Base-by-base conservation (phyloP, 1,139 yeast species). In the Sugiyamaella pinicola region DNA sequence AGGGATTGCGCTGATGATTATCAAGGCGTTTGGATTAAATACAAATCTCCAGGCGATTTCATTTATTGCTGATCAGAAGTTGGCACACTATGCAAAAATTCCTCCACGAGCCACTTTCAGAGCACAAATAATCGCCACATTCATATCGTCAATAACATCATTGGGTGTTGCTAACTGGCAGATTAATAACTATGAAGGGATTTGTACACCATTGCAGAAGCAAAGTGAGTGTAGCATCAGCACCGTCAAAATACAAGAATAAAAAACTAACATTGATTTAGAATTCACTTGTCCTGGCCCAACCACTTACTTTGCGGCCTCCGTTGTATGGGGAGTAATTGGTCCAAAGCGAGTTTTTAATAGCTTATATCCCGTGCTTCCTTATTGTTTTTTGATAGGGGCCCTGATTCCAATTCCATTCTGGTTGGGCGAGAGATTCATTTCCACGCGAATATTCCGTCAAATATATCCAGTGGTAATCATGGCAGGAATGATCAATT, bases 321-420 rank as follows among this genome's bases (percentile, higher is more conserved):
- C 83, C 10, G 78, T 82, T 13, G 69, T 80, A 21, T 82, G 83
- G 81, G 87, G 88, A 57, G 80, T 80, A 47, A 81, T 85, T 61
- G 89, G 88, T 22, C 90, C 90, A 21, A 73, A 78, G 63, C 74
- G 79, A 49, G 78, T 82, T 21, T 82, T 83, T 61, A 64, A 66
- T 42, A 72, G 72, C 1, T 67, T 78, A 21, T 79, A 79, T 58
- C 82, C 82, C 12, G 64, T 71, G 15, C 68, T 79, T 60, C 71
- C 72, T 56, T 80, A 69, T 70, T 75, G 70, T 48, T 79, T 77
- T 62, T 62, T 76, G 54, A 59, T 74, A 13, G 85, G 64, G 3
- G 54, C 59, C 19, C 37, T 59, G 46, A 35, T 49, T 24, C 51
- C 53, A 29, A 19, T 56, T 29, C 57, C 53, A n/a, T 51, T 54